Conservation (phyloP, 2,329 filamentous ascomycete genomes). For the Botrytis elliptica region DNA sequence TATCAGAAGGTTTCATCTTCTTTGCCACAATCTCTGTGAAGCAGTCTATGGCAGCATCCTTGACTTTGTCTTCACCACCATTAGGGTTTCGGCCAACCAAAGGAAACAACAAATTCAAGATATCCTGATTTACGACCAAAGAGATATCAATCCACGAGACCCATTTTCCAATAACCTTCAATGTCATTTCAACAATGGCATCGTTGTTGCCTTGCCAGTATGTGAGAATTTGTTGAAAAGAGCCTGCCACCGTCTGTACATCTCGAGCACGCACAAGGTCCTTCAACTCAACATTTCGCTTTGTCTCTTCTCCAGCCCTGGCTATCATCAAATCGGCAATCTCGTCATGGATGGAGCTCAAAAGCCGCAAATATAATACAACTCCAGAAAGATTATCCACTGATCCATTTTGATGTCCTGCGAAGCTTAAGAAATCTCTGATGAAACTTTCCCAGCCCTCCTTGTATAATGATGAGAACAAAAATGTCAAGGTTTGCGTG, state of each 20-base stretch:
- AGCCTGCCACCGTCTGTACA: conserved; percentile 80
- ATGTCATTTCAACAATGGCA: conserved; percentile 76
- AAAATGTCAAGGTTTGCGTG: conserved; percentile 89
- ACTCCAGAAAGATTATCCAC: conserved; percentile 72
- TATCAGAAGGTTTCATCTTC: conserved; percentile 94
- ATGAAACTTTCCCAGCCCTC: conserved; percentile 87
- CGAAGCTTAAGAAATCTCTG: conserved; percentile 81
- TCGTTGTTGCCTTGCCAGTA: conserved; percentile 68
- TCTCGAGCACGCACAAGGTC: conserved; percentile 85
- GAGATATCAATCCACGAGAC: conserved; percentile 98
- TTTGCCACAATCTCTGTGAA: conserved; percentile 95
- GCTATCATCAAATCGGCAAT: conserved; percentile 90
- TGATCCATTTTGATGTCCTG: conserved; percentile 59
- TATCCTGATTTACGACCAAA: conserved; percentile 84
- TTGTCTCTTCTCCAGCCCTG: conserved; percentile 73
- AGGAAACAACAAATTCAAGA: conserved; percentile 81
- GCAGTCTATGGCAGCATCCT: conserved; percentile 89
- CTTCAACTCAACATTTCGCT: conserved; percentile 85
- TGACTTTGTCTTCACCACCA: conserved; percentile 70
- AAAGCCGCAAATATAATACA: conserved; percentile 82
- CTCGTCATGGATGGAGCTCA: conserved; percentile 91
- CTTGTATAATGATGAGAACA: conserved; percentile 85
- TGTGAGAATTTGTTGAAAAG: conserved; percentile 87
- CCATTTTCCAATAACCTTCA: conserved; percentile 94
- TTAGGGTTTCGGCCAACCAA: conserved; percentile 73